Conservation (phyloP, 2,329 filamentous ascomycete species). For the Fusarium setosum region DNA sequence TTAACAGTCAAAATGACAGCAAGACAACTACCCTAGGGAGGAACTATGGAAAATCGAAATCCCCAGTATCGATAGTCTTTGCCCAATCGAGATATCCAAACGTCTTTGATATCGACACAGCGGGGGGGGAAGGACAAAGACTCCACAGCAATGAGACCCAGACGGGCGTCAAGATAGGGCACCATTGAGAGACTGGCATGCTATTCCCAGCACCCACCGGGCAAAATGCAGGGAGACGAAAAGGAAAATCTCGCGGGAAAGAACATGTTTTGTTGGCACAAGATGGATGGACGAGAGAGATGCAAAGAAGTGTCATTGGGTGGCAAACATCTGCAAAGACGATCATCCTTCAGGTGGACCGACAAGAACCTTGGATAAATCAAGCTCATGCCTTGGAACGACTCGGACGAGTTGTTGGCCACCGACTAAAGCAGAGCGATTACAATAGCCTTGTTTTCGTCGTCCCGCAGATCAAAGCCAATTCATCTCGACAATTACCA, state of each 20-base stretch:
- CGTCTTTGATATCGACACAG: slow-evolving; percentile 1
- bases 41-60: slow-evolving; percentile 30
- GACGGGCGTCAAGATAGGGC: slow-evolving; percentile 5
- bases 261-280: neutral
- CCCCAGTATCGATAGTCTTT: slow-evolving; percentile 18
- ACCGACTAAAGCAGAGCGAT: slow-evolving; percentile 4
- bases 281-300: neutral
- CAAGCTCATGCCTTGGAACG: neutral
- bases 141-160: slow-evolving; percentile 29
- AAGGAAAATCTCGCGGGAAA: neutral
- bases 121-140: neutral
- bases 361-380: slow-evolving; percentile 7
- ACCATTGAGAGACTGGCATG: slow-evolving; percentile 25
- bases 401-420: too few species aligned
- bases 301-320: slow-evolving; percentile 3
- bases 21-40: slow-evolving; percentile 10
- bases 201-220: slow-evolving; percentile 16
- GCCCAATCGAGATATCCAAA: slow-evolving; percentile 7
- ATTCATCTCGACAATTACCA: slow-evolving; percentile 6
- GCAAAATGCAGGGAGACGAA: slow-evolving; percentile 20
- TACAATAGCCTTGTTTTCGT: neutral
- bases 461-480: neutral
- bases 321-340: slow-evolving; percentile 23
- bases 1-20: neutral
- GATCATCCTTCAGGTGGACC: slow-evolving; percentile 8